These are phyloP conservation scores for Chloris gayana DNA, from an alignment of 176 grass and related monocot genomes.

Conservation along the genomic window DNA sequence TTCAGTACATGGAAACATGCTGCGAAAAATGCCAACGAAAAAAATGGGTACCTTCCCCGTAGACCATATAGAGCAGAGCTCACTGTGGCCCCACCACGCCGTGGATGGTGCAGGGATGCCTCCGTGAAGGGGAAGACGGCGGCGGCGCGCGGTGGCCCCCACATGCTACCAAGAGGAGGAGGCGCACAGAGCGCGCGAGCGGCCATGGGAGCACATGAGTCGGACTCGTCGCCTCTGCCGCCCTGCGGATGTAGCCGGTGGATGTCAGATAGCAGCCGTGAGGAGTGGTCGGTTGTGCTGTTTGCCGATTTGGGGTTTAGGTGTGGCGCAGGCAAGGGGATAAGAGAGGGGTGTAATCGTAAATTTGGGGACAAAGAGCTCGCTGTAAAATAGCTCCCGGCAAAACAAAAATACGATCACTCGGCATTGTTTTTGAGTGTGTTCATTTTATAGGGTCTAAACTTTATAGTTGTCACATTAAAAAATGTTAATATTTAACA, in stretches of 20 bases:
- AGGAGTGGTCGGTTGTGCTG: neutral
- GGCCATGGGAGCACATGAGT: conserved; percentile 45
- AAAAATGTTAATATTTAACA: too few species aligned
- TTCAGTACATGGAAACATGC: neutral
- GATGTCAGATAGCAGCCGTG: neutral
- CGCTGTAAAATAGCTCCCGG: too few species aligned
- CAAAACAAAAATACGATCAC: too few species aligned
- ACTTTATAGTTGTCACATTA: too few species aligned
- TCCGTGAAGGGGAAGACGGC: neutral
- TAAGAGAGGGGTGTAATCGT: neutral
- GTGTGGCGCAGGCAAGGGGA: neutral
- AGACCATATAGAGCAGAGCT: conserved; percentile 31
- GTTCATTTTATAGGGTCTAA: too few species aligned
- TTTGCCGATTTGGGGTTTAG: neutral
- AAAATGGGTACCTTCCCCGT: conserved; percentile 37
- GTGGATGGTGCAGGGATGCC: conserved; percentile 3
- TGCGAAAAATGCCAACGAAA: neutral
- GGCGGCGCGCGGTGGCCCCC: neutral
- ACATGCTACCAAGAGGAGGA: conserved; percentile 29
- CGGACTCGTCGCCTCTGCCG: neutral
- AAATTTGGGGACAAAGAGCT: too few species aligned
- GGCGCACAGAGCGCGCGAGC: conserved; percentile 24
- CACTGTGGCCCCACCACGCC: conserved; percentile 25
- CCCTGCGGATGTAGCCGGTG: neutral
- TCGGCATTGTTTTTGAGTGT: too few species aligned